These are phyloP conservation scores for Skeletonema grethae DNA, from an alignment of 108 stramenopile genomes.

Conservation along the genomic window DNA sequence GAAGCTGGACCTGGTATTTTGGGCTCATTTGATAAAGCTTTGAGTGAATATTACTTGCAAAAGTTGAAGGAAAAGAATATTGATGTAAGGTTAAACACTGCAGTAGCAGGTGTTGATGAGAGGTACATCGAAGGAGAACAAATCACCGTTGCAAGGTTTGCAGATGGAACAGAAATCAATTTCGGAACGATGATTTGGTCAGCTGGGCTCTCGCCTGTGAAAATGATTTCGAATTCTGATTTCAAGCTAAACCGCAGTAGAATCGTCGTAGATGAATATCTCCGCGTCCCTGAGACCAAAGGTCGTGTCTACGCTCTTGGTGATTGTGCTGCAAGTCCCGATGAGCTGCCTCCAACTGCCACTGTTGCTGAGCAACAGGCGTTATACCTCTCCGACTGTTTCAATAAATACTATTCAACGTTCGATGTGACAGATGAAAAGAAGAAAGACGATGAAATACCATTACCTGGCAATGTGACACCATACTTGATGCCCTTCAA, in stretches of 20 bases:
- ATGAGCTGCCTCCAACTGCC: slow-evolving; percentile 86
- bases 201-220: slow-evolving; percentile 70
- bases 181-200: slow-evolving; percentile 95
- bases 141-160: slow-evolving; percentile 66
- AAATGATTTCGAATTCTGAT: slow-evolving; percentile 42
- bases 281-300: slow-evolving; percentile 81
- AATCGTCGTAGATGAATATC: slow-evolving; percentile 85
- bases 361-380: slow-evolving; percentile 92
- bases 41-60: slow-evolving; percentile 74
- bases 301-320: slow-evolving; percentile 93
- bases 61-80: slow-evolving; percentile 76
- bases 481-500: slow-evolving; percentile 55
- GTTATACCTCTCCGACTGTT: slow-evolving; percentile 73
- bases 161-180: slow-evolving; percentile 73
- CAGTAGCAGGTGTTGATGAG: slow-evolving; percentile 69
- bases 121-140: slow-evolving; percentile 56
- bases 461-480: slow-evolving; percentile 55
- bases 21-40: slow-evolving; percentile 85
- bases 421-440: slow-evolving; percentile 40
- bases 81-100: slow-evolving; percentile 72
- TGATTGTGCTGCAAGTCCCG: slow-evolving; percentile 76
- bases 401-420: slow-evolving; percentile 54
- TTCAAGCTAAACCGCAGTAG: slow-evolving; percentile 59
- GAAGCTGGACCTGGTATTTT: slow-evolving; percentile 92
- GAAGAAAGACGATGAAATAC: slow-evolving; percentile 36